These are phyloP conservation scores for Omphalotus guepiniiformis DNA, from an alignment of 768 basidiomycete species.

Conservation along the genomic window DNA sequence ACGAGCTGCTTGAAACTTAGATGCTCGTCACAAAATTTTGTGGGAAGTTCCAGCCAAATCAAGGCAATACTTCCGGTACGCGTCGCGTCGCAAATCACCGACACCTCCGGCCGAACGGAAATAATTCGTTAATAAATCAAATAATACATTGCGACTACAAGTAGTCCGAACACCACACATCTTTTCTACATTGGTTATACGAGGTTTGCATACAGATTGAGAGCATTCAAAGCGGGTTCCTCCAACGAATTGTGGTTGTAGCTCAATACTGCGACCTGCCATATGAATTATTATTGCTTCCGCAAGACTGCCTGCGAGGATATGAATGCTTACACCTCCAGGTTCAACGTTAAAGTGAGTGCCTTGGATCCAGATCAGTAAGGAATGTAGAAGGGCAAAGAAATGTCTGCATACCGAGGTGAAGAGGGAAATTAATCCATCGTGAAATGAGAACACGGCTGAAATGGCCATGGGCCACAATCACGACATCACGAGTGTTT, in stretches of 20 bases:
- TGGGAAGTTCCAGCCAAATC: neutral
- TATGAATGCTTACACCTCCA: conserved; percentile 53
- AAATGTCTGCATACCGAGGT: conserved; percentile 38
- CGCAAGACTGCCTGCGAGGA: neutral
- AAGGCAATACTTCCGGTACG: conserved; percentile 1
- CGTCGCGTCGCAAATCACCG: conserved; percentile 6
- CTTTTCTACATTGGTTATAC: conserved; percentile 19
- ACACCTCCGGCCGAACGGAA: neutral
- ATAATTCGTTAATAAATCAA: neutral
- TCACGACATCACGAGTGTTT: conserved; percentile 73
- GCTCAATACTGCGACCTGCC: conserved; percentile 69
- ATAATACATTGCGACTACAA: neutral
- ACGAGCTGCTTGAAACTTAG: no score
- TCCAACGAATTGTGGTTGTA: conserved; percentile 80
- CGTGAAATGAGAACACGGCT: conserved; percentile 74
- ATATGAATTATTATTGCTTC: neutral
- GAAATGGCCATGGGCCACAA: conserved; percentile 82
- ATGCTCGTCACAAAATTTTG: neutral
- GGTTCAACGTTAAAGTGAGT: conserved; percentile 84
- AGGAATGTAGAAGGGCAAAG: neutral
- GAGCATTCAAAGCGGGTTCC: conserved; percentile 72
- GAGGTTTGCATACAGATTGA: conserved; percentile 60
- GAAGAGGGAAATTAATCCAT: conserved; percentile 71
- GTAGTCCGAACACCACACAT: neutral
- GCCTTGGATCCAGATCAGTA: conserved; percentile 25